These are phyloP conservation scores for Coniferiporia weirii DNA, from an alignment of 1,284 basidiomycete genomes.

Conservation along the genomic window DNA sequence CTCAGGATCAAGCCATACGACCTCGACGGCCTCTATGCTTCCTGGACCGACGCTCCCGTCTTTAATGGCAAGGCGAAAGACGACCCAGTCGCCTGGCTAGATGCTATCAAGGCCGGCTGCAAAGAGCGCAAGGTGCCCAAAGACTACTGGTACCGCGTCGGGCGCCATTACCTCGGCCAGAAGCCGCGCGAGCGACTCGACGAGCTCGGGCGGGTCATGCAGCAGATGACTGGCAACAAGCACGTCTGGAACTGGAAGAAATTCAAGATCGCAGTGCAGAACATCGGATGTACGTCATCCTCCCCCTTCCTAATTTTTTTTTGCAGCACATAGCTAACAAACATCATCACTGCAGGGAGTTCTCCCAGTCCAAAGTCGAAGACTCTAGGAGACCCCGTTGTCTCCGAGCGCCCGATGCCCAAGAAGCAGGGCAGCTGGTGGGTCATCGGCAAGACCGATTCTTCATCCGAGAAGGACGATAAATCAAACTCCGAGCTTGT, in stretches of 20 bases:
- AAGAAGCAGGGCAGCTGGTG: slow-evolving; percentile 20
- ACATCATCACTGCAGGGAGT: slow-evolving; percentile 1
- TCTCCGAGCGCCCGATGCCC: slow-evolving; percentile 15
- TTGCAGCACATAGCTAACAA: not conserved
- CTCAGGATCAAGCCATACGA: slow-evolving; percentile 73
- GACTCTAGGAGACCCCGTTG: not conserved
- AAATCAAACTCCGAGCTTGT: slow-evolving; percentile 29
- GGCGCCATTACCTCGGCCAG: slow-evolving; percentile 62
- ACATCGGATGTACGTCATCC: slow-evolving; percentile 65
- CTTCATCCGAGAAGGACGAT: slow-evolving; percentile 19
- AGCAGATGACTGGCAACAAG: slow-evolving; percentile 65
- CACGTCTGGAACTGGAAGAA: slow-evolving; percentile 78
- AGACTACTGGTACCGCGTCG: slow-evolving; percentile 75
- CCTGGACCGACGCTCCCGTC: slow-evolving; percentile 58
- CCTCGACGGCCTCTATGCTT: slow-evolving; percentile 55
- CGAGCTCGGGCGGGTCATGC: slow-evolving; percentile 66
- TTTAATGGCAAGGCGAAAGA: slow-evolving; percentile 64
- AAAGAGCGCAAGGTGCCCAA: slow-evolving; percentile 61
- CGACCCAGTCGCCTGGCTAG: slow-evolving; percentile 62
- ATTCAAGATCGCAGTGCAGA: slow-evolving; percentile 68
- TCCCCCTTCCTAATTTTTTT: not conserved
- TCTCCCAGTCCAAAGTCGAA: slow-evolving; percentile 16
- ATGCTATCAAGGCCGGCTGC: slow-evolving; percentile 62
- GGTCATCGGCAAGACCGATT: slow-evolving; percentile 14
- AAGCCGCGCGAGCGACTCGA: slow-evolving; percentile 57